These are phyloP conservation scores for Aspergillus persii DNA, from an alignment of 2,329 filamentous ascomycete genomes.

Conservation along the genomic window DNA sequence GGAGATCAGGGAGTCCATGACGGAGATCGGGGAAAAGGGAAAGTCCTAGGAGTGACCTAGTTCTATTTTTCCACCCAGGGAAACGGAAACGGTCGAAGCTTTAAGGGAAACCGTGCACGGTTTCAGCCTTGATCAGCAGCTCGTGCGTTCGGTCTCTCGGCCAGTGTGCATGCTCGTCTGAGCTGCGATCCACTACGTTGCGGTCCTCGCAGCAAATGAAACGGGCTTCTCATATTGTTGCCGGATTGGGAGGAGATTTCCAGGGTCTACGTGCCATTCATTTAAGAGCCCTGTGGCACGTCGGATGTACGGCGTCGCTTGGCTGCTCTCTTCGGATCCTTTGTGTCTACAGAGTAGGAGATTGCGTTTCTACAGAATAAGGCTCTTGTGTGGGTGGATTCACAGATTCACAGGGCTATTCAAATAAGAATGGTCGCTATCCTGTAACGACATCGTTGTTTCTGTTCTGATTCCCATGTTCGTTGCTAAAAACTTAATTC, in stretches of 20 bases:
- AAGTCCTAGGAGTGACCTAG: neutral
- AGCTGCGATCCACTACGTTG: neutral
- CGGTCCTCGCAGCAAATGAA: constrained; percentile 1
- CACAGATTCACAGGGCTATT: no score
- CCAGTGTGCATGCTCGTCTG: neutral
- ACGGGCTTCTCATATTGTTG: constrained; percentile 7
- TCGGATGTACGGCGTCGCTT: neutral
- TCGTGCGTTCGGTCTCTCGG: neutral
- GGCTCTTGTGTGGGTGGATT: neutral
- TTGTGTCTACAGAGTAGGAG: neutral
- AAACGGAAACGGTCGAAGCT: neutral
- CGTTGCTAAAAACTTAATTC: no score
- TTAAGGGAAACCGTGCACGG: neutral
- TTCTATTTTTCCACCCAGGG: neutral
- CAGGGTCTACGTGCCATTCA: neutral
- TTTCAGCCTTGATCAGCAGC: neutral
- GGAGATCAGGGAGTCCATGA: constrained; percentile 1
- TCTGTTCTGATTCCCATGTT: no score
- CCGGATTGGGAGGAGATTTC: constrained; percentile 19
- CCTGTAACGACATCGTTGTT: no score
- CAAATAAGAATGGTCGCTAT: no score
- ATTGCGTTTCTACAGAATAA: neutral
- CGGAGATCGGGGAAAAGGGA: neutral
- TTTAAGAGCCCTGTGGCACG: neutral
- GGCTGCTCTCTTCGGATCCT: neutral